Conservation (phyloP, 2,329 filamentous ascomycete species). For the Gaeumannomyces sp. region DNA sequence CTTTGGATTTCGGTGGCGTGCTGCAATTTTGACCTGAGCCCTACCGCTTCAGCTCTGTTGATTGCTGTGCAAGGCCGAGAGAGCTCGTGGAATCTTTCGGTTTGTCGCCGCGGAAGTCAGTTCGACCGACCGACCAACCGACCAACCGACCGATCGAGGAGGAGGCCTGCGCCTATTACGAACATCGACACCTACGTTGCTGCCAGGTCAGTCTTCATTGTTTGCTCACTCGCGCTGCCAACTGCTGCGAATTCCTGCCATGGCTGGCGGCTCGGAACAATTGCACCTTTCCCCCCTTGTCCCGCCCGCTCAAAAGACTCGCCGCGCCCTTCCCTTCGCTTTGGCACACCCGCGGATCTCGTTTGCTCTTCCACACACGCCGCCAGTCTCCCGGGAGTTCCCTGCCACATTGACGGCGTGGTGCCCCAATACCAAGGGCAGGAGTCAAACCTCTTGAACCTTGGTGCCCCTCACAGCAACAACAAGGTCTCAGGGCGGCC, state of each 20-base stretch:
- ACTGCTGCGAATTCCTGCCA: background rate
- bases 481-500: background rate
- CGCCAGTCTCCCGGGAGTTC: background rate
- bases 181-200: background rate
- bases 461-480: background rate
- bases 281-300: background rate
- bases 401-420: background rate
- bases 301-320: too few relatives aligned
- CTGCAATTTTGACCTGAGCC: background rate
- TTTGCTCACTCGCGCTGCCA: background rate
- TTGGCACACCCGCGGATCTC: background rate
- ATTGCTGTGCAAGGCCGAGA: conserved; percentile 9
- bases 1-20: conserved; percentile 23
- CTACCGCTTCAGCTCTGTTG: conserved; percentile 9
- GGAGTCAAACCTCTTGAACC: background rate
- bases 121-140: background rate
- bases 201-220: background rate
- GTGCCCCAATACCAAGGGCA: background rate
- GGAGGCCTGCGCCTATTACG: background rate
- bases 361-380: background rate
- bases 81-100: background rate
- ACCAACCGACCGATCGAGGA: conserved; percentile 4
- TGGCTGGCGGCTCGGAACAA: background rate
- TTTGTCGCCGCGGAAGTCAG: background rate
- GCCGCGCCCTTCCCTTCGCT: background rate